These are phyloP conservation scores for Tripterygium wilfordii DNA, from an alignment of 177 flowering plant genomes.

Conservation along the genomic window DNA sequence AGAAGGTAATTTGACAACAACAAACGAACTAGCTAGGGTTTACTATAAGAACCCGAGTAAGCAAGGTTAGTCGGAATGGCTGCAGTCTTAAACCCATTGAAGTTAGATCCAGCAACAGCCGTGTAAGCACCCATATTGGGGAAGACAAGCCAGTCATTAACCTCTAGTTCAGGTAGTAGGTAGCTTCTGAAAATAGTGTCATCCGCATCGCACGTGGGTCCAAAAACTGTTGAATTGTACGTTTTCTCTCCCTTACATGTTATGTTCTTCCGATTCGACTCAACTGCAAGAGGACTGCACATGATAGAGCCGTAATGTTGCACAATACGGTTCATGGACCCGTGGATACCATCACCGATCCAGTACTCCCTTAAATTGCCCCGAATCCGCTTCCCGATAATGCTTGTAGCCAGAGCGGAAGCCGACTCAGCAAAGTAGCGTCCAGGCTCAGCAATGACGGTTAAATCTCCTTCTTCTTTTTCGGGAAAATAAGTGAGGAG, in stretches of 20 bases:
- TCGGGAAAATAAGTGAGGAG: slow-evolving; percentile 22
- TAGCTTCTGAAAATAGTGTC: slow-evolving; percentile 32
- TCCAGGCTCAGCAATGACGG: slow-evolving; percentile 46
- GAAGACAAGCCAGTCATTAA: slow-evolving; percentile 51
- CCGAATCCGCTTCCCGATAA: slow-evolving; percentile 52
- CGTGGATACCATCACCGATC: slow-evolving; percentile 58
- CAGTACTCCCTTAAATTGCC: slow-evolving; percentile 49
- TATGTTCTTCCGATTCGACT: slow-evolving; percentile 23
- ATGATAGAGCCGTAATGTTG: slow-evolving; percentile 30
- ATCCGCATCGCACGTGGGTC: slow-evolving; percentile 53
- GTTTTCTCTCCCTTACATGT: slow-evolving; percentile 22
- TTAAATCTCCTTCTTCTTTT: slow-evolving; percentile 12
- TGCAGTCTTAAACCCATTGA: slow-evolving; percentile 33
- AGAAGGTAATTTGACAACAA: no score
- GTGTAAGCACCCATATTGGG: slow-evolving; percentile 66
- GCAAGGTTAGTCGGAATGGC: slow-evolving; percentile 18
- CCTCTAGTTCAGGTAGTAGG: slow-evolving; percentile 45
- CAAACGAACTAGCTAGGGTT: no score
- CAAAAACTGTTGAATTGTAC: slow-evolving; percentile 41
- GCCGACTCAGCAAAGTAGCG: slow-evolving; percentile 46
- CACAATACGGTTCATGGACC: slow-evolving; percentile 39
- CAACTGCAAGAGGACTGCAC: slow-evolving; percentile 29
- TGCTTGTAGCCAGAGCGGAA: slow-evolving; percentile 36
- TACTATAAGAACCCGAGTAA: no score
- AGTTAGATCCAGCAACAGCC: slow-evolving; percentile 35